A percentile compares a stretch with the other conserved stretches of the same genome.
phyloP scores from a whole-genome alignment of 768 basidiomycete genomes.

The Termitomyces heimii region DNA sequence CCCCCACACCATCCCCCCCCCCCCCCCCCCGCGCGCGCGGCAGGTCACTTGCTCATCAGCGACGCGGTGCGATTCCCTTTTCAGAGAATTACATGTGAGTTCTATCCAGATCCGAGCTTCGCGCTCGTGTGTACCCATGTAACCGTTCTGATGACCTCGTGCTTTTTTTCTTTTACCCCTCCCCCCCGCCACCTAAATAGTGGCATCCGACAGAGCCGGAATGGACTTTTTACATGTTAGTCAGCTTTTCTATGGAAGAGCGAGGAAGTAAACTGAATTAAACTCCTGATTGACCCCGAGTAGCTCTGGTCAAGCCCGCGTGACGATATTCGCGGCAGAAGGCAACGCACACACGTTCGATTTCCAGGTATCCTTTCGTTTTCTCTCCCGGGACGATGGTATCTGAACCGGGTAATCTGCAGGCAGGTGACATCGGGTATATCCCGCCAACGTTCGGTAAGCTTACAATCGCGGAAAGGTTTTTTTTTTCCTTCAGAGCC shows the following conservation, averaged over 20 bases:
- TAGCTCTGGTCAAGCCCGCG: slow-evolving; percentile 27
- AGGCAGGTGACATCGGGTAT: slow-evolving; percentile 35
- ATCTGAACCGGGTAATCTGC: no score
- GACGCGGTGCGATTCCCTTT: neutral
- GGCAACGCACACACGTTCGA: slow-evolving; percentile 45
- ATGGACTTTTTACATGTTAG: slow-evolving; percentile 57
- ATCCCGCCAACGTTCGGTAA: slow-evolving; percentile 30
- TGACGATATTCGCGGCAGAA: slow-evolving; percentile 47
- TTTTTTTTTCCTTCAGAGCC: no score
- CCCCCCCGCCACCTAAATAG: no score
- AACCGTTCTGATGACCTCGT: neutral
- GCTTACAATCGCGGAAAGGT: neutral
- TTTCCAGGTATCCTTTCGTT: slow-evolving; percentile 3
- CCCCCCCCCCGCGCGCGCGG: no score
- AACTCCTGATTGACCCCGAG: neutral
- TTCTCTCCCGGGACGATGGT: neutral
- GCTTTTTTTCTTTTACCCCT: neutral
- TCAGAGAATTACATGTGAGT: slow-evolving; percentile 54
- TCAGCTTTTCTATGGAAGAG: slow-evolving; percentile 2
- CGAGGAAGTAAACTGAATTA: no score
- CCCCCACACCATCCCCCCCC: no score
- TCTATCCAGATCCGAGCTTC: neutral
- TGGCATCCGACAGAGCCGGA: slow-evolving; percentile 73
- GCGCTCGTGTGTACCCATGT: neutral
- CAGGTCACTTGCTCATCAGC: slow-evolving; percentile 18